Percentiles rank a stretch among this genome's conserved stretches.
Conservation (phyloP, 2,329 filamentous ascomycete species). For the Stagonosporopsis cucurbitacearum region DNA sequence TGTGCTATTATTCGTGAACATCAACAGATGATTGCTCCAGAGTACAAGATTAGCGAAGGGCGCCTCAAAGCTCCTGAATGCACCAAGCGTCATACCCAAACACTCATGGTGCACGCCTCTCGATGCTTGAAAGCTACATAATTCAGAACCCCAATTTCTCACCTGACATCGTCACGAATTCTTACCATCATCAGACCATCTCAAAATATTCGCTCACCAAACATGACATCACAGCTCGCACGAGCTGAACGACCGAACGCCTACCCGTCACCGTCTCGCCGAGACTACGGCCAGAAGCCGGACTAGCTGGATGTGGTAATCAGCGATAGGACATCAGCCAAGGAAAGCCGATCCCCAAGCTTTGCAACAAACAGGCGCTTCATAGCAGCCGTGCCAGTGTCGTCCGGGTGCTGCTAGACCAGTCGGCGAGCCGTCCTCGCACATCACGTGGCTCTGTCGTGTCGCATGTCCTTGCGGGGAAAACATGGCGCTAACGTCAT, state of each 20-base stretch:
- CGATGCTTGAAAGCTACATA: too few species aligned
- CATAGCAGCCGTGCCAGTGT: not conserved
- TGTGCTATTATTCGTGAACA: not conserved
- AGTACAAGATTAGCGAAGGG: not conserved
- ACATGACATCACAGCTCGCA: not conserved
- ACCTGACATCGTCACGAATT: too few species aligned
- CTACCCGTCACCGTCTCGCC: conserved; percentile 1
- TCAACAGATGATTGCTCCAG: too few species aligned
- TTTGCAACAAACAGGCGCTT: not conserved
- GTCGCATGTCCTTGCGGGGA: not conserved
- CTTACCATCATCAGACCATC: not conserved
- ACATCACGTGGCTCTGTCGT: not conserved
- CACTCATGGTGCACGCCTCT: not conserved
- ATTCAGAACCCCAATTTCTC: too few species aligned
- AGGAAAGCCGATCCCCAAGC: not conserved
- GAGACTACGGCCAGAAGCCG: not conserved
- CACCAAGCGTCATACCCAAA: not conserved
- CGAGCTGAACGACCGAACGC: not conserved
- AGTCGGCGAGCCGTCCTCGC: not conserved
- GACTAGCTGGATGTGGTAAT: conserved; percentile 4
- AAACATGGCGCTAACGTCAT: conserved; percentile 11
- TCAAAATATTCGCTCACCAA: not conserved
- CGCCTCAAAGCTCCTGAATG: not conserved
- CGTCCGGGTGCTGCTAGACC: not conserved
- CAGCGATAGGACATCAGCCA: not conserved